Conservation (phyloP, 345 rosid genomes). For the Eucalyptus microcorys region DNA sequence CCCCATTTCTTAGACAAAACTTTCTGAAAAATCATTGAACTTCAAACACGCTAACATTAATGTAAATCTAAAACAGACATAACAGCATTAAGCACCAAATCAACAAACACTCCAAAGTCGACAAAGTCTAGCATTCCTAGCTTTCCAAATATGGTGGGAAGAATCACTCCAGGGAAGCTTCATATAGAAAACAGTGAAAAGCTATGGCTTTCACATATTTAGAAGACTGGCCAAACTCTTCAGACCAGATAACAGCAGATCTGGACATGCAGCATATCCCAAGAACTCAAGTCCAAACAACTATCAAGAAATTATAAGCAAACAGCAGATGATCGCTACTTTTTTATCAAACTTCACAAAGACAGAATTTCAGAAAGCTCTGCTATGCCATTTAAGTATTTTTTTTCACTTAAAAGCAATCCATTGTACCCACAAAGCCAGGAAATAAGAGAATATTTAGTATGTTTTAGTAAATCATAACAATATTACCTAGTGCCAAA, state of each 20-base stretch:
- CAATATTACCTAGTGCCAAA: neutral
- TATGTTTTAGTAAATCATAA: neutral
- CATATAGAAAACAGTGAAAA: neutral
- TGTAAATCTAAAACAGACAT: neutral
- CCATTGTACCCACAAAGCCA: neutral
- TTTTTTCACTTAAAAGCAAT: neutral
- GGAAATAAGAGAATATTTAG: neutral
- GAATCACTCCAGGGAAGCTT: neutral
- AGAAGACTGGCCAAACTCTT: neutral
- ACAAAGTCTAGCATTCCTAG: neutral
- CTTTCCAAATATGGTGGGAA: neutral
- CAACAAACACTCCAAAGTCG: neutral
- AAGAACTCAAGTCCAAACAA: neutral
- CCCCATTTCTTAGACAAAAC: neutral
- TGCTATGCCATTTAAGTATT: neutral
- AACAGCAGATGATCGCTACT: neutral
- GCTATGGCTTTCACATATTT: neutral
- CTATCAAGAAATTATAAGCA: neutral
- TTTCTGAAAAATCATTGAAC: neutral
- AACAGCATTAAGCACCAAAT: neutral
- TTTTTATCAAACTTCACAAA: neutral
- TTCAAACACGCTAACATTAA: neutral
- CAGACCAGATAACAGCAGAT: neutral
- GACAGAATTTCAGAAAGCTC: neutral
- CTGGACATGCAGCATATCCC: neutral